phyloP scores from a whole-genome alignment of 495 filamentous ascomycete genomes.

The Penicillium verhagenii region DNA sequence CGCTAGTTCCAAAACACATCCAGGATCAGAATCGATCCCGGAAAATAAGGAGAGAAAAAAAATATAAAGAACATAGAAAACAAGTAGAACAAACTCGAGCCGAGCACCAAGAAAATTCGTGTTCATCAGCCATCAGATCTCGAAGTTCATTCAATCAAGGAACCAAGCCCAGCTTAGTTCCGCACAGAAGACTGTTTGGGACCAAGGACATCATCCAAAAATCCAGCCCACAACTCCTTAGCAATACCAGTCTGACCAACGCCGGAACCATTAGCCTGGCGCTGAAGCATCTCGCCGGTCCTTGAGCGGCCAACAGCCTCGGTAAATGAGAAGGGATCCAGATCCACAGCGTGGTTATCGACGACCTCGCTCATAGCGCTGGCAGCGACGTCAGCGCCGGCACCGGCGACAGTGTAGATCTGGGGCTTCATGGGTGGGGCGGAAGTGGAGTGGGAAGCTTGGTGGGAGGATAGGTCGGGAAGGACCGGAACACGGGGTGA shows the following conservation, averaged over 20 bases:
- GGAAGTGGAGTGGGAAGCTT: constrained; percentile 18
- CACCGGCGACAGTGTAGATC: constrained; percentile 55
- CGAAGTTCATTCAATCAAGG: no score
- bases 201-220: constrained; percentile 60
- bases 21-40: background rate
- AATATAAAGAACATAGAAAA: background rate
- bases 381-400: constrained; percentile 51
- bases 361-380: constrained; percentile 59
- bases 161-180: constrained; percentile 13
- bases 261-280: constrained; percentile 17
- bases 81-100: background rate
- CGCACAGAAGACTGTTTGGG: constrained; percentile 29
- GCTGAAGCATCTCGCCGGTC: constrained; percentile 37
- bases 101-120: constrained; percentile 15
- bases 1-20: constrained; percentile 4
- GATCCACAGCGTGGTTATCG: constrained; percentile 55
- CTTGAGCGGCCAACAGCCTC: constrained; percentile 47
- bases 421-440: constrained; percentile 51
- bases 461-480: constrained; percentile 42
- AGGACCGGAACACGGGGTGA: constrained; percentile 53
- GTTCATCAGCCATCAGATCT: constrained; percentile 8
- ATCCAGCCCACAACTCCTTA: constrained; percentile 51
- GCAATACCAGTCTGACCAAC: constrained; percentile 39
- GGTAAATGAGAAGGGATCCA: constrained; percentile 59
- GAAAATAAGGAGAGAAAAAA: no score